Evolutionary conservation across 2,329 filamentous ascomycete species (phyloP).

Genomic region (Trichophyton equinum): DNA sequence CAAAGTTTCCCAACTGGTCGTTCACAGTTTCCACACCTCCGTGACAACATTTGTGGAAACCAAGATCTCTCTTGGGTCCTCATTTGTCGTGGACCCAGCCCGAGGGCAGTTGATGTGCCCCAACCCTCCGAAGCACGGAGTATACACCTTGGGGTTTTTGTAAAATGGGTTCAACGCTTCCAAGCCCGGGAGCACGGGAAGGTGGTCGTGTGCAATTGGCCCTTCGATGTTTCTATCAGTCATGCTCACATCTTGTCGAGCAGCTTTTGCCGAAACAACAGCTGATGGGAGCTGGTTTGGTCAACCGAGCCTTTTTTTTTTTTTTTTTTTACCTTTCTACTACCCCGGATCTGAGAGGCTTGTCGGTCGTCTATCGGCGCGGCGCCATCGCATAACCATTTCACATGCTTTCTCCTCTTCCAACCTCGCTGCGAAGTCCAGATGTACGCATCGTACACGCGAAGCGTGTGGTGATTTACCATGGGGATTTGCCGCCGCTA

Average conservation of each 20-base stretch:
- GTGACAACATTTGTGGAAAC: background rate
- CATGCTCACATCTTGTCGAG: background rate
- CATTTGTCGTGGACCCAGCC: background rate
- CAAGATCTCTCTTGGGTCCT: background rate
- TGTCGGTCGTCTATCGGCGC: background rate
- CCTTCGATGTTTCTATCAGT: no score
- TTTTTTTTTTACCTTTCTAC: background rate
- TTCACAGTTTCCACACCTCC: background rate
- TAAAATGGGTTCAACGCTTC: background rate
- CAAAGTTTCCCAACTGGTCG: background rate
- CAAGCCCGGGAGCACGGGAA: background rate
- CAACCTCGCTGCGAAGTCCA: background rate
- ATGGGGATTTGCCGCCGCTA: background rate
- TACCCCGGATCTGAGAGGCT: slow-evolving; percentile 1
- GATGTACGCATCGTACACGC: background rate
- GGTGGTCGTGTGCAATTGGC: background rate
- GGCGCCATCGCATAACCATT: background rate
- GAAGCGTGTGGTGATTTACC: background rate
- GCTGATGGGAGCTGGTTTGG: no score
- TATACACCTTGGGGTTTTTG: background rate
- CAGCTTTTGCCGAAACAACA: background rate
- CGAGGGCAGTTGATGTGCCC: background rate
- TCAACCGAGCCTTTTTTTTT: background rate
- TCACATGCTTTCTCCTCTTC: background rate
- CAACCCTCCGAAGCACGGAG: background rate